Evolutionary conservation across 2,329 filamentous ascomycete genomes (phyloP), one percentile per base, ranked within the genome.

Genomic region (Xylariomycetidae sp.): DNA sequence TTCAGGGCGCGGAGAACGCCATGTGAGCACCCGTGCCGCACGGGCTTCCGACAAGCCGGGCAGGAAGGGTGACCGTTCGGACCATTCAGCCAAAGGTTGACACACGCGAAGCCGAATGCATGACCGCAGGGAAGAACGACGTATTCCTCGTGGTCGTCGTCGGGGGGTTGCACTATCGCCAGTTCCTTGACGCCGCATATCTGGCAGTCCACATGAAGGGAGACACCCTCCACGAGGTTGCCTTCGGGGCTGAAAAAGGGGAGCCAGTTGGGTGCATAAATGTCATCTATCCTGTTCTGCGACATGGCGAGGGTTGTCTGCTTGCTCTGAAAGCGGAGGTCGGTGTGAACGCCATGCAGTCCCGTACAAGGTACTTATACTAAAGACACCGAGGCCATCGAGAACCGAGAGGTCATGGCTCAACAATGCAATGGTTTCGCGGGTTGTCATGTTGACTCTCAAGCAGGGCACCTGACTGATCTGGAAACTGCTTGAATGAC

Each of bases 211-310:
- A 39, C 33, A 1, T 14, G 6, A 7, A 44, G 4, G 1, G 17
- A 18, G 1, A 38, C 31, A 3, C 17, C 25, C 3, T 19, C 19
- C 1, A 10, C 13, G 2, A 38, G 13, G 3, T 15, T 3, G 8
- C 37, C 39, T 3, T 25, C 5, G 1, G 10, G 7, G 3, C n/a
- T 10, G 31, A 40, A 43, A 26, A 26, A 25, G 3, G 18, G 19
- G 6, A 32, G 22, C 30, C 39, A 35, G 22, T 25, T 40, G 5
- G 34, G 31, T 2, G 12, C 10, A 13, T 35, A 43, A 14, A 29
- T 18, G 14, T 35, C 19, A 12, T 24, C 25, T 15, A 33, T 5
- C 10, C 8, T 9, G 8, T 10, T 26, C 8, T 19, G 17, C 18
- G 28, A 5, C 28, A 30, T 30, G 12, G 8, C 12, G 20, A 23